These are phyloP conservation scores for Nannochloropsis salina DNA, from an alignment of 108 stramenopile genomes.

Conservation along the genomic window DNA sequence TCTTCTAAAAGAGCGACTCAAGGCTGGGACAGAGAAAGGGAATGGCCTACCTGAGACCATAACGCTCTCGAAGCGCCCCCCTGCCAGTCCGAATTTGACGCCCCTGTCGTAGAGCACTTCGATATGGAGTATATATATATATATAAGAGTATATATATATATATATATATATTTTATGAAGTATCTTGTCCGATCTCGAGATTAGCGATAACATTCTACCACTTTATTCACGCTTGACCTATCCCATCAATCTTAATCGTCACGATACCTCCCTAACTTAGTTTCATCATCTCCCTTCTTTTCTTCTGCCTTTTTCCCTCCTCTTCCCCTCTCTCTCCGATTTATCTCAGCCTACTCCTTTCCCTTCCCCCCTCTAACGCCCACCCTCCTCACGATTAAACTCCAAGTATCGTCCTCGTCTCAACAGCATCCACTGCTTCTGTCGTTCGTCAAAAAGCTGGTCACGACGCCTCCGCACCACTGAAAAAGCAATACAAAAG, in stretches of 20 bases:
- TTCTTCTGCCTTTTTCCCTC: not conserved
- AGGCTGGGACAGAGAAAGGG: not conserved
- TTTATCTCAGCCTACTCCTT: not conserved
- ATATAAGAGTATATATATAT: too few relatives aligned
- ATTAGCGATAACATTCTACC: too few relatives aligned
- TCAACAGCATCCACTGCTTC: conserved; percentile 76
- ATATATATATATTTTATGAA: too few relatives aligned
- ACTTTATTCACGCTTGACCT: too few relatives aligned
- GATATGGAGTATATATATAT: not conserved
- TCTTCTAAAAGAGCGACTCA: not conserved
- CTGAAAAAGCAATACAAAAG: not conserved
- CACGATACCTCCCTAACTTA: too few relatives aligned
- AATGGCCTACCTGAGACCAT: conserved; percentile 32
- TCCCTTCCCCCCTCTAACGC: conserved; percentile 41
- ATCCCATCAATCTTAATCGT: too few relatives aligned
- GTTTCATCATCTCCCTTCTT: not conserved
- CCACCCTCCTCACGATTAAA: conserved; percentile 61
- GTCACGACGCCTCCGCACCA: conserved; percentile 52
- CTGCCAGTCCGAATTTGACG: conserved; percentile 43
- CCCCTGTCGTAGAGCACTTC: conserved; percentile 41
- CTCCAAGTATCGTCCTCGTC: conserved; percentile 52
- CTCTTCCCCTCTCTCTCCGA: not conserved
- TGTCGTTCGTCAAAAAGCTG: conserved; percentile 61
- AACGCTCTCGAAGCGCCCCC: conserved; percentile 42
- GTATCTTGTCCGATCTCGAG: too few relatives aligned